Base-by-base conservation (phyloP, 768 basidiomycete genomes). In the Amanita rubescens region DNA sequence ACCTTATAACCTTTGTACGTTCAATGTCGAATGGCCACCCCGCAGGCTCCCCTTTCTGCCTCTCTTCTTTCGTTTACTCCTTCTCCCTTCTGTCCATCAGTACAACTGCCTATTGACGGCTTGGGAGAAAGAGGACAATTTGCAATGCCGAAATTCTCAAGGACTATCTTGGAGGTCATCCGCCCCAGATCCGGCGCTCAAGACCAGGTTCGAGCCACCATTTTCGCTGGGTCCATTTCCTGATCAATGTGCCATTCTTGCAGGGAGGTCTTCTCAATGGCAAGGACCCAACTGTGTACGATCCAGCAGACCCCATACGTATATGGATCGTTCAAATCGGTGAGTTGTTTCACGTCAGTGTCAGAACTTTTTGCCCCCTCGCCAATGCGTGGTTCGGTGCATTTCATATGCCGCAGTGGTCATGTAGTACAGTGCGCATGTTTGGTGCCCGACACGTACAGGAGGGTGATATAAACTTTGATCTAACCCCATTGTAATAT, bases 291-390 rank as follows among this genome's bases (percentile, higher is more conserved):
- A 74, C 83, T 0, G 67, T 69, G 2, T 82, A 84, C 67, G 85
- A 87, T 55, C 58, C 74, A 1, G 54, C 66, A 1, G 90, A 93
- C 63, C 91, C 93, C 6, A 62, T 94, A 57, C 72, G 84, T 14
- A 62, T 89, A 63, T 90, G 85, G 85, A 84, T 87, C 54, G 77
- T 90, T 45, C 86, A 90, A 80, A 76, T 87, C 45, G 84, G 89
- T 87, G 57, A 56, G 81, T 64, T 25, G 19, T 39, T 11, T 25
- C 20, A 24, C 34, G 17, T 25, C 25, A 5, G 17, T 42, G 7
- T 37, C 25, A 27, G 25, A 25, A 10, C 33, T 22, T 30, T 22
- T 30, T n/a, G 34, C 5, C 15, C n/a, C 35, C 35, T 7, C 10
- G 14, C 6, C 37, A 17, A 27, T 12, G 46, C 15, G 46, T 3